Evolutionary conservation across 2,329 filamentous ascomycete genomes (phyloP), one percentile per base, ranked within the genome.

Genomic region (Cercospora sojina): DNA sequence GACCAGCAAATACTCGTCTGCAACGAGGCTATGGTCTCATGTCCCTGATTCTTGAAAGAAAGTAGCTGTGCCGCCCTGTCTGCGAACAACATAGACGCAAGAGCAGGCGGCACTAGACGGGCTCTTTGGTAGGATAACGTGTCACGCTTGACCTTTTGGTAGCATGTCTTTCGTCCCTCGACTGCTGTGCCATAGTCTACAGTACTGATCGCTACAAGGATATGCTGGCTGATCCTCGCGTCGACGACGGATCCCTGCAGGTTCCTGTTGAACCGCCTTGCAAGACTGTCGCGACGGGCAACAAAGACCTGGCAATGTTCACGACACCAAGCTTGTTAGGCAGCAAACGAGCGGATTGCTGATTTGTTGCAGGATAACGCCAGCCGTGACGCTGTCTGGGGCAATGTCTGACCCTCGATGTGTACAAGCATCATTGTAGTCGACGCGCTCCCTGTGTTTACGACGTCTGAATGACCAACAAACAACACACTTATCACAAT

Each of bases 261-360:
- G 23, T 60, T 13, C 18, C 35, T 60, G 58, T 60, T 60, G 58
- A 60, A 61, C 41, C 53, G n/a, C 53, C 53, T 55, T 29, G 23
- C 31, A 32, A 62, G 59, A 62, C 47, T 53, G 59, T 62, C 59
- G 59, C 43, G 18, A 62, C 18, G 59, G 59, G 43, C 59, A 62
- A 62, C 59, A 35, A 62, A 53, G 27, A 53, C 53, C 53, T 57
- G n/a, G 25, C 25, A 51, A 23, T 32, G 9, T 18, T 31, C 43
- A 32, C 41, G 23, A 32, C 20, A 31, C 38, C 29, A 55, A 29
- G 43, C 41, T 35, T 62, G 59, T 35, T 27, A 20, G 25, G 18
- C 47, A 51, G 59, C 41, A 49, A 62, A 32, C 29, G 27, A 13
- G n/a, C 53, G 23, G 25, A 6, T 32, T 31, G 53, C 53, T 57